Conservation (phyloP, 352 stramenopile species). For the Phytophthora tentaculata region DNA sequence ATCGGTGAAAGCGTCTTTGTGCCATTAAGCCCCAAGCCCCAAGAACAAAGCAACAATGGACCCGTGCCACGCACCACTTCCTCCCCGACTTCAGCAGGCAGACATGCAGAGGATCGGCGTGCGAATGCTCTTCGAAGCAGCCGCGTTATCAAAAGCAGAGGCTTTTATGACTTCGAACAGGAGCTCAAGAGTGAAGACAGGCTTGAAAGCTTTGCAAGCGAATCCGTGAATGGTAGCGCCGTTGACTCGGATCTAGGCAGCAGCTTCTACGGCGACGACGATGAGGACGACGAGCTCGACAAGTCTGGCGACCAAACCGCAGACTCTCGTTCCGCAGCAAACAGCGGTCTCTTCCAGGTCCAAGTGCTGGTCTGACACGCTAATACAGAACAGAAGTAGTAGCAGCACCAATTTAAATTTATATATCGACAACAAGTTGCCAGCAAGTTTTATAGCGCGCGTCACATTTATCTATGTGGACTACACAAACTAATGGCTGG, state of each 20-base stretch:
- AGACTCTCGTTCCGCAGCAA: conserved; percentile 21
- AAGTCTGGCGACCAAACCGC: conserved; percentile 16
- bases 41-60: conserved; percentile 21
- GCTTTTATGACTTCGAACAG: conserved; percentile 72
- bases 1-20: conserved; percentile 77
- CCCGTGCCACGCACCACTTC: conserved; percentile 40
- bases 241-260: conserved; percentile 29
- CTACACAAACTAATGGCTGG: conserved; percentile 24
- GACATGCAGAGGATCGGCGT: conserved; percentile 18
- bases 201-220: conserved; percentile 20
- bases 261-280: conserved; percentile 35
- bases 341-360: conserved; percentile 63
- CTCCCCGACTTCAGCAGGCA: conserved; percentile 36
- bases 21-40: conserved; percentile 47
- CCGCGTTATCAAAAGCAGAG: conserved; percentile 78
- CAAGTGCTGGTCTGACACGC: conserved; percentile 60
- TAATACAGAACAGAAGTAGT: no score
- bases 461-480: conserved; percentile 10
- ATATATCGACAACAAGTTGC: no score
- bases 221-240: conserved; percentile 23
- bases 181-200: conserved; percentile 28
- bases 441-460: not conserved
- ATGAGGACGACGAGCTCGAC: conserved; percentile 26
- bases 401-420: no score
- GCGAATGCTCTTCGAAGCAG: conserved; percentile 51